Conservation (phyloP, 495 filamentous ascomycete species). For the Lasiosphaeria miniovina region DNA sequence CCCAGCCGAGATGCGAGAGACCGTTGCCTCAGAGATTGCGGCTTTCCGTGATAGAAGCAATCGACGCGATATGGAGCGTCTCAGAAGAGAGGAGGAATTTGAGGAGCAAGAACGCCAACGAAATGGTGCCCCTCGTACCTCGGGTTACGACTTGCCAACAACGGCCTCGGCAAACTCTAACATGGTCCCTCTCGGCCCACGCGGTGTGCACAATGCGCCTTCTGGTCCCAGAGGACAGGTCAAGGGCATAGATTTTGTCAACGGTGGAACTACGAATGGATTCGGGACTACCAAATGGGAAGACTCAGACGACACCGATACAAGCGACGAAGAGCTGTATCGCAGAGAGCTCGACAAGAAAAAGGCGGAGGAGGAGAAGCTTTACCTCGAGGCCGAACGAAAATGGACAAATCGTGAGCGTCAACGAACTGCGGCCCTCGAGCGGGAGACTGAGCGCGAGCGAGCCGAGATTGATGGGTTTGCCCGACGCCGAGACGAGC, state of each 20-base stretch:
- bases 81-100: constrained; percentile 84
- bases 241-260: constrained; percentile 74
- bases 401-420: constrained; percentile 88
- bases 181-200: constrained; percentile 74
- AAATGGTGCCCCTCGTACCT: constrained; percentile 61
- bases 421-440: constrained; percentile 74
- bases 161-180: constrained; percentile 59
- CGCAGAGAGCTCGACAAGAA: constrained; percentile 66
- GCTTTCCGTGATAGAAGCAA: constrained; percentile 91
- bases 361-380: constrained; percentile 71
- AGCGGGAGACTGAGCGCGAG: constrained; percentile 77
- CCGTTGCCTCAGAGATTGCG: constrained; percentile 88
- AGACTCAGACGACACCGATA: constrained; percentile 78
- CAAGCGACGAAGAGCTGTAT: constrained; percentile 83
- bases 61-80: constrained; percentile 79
- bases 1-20: constrained; percentile 94
- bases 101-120: constrained; percentile 80
- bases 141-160: constrained; percentile 67
- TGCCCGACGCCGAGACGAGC: constrained; percentile 47
- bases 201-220: constrained; percentile 74
- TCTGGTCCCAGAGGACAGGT: constrained; percentile 68
- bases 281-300: constrained; percentile 53
- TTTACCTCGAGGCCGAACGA: constrained; percentile 80
- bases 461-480: constrained; percentile 71
- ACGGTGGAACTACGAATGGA: constrained; percentile 65